These are phyloP conservation scores for Lachnellula cervina DNA, from an alignment of 2,329 filamentous ascomycete genomes.

Conservation along the genomic window DNA sequence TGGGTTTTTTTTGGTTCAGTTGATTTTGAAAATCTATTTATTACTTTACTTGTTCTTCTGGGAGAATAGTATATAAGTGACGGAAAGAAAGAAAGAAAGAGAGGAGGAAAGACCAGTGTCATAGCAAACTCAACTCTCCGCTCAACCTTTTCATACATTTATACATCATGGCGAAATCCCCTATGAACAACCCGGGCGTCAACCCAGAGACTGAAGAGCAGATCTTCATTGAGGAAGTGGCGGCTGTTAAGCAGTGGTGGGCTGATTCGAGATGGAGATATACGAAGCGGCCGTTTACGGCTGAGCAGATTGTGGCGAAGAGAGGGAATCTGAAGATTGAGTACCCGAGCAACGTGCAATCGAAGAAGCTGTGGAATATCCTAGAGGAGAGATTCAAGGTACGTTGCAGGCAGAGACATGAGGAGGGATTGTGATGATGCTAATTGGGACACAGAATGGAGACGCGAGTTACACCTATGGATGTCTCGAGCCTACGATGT, in stretches of 20 bases:
- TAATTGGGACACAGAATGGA: constrained; percentile 51
- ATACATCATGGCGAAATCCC: constrained; percentile 33
- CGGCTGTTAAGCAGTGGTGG: constrained; percentile 93
- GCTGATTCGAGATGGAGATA: constrained; percentile 83
- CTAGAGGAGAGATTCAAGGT: constrained; percentile 84
- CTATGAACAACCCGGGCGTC: constrained; percentile 55
- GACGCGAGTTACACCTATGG: constrained; percentile 94
- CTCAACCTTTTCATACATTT: constrained; percentile 3
- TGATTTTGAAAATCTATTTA: too few relatives aligned
- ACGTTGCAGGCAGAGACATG: not conserved
- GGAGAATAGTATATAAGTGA: too few relatives aligned
- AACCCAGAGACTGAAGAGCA: constrained; percentile 54
- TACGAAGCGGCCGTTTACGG: constrained; percentile 89
- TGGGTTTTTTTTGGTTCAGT: not conserved
- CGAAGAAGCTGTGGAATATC: constrained; percentile 93
- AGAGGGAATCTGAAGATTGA: constrained; percentile 84
- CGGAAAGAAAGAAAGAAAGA: not conserved
- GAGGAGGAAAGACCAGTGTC: not conserved
- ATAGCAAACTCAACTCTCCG: constrained; percentile 7
- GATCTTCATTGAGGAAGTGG: constrained; percentile 66
- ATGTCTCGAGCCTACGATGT: constrained; percentile 95
- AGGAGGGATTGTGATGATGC: constrained; percentile 8
- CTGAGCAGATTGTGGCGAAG: constrained; percentile 96
- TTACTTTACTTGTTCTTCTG: too few relatives aligned
- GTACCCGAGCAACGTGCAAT: constrained; percentile 82